Evolutionary conservation across 257 asterid genomes (phyloP).

Genomic region (Salvia miltiorrhiza): DNA sequence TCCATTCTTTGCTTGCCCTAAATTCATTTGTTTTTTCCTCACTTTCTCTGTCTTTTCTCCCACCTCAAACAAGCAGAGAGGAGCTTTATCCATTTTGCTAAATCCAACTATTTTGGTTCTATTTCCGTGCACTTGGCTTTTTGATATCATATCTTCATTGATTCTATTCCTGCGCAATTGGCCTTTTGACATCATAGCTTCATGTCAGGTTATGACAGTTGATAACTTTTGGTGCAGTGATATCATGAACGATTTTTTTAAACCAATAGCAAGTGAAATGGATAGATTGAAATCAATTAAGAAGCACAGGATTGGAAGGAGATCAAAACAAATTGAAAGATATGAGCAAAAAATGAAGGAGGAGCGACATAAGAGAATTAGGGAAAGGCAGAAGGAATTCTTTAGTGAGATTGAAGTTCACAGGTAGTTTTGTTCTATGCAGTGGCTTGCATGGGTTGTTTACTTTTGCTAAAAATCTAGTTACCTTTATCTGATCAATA

Average conservation of each 20-base stretch:
- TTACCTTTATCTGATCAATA: slow-evolving; percentile 10
- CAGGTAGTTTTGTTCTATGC: slow-evolving; percentile 48
- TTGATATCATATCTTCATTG: slow-evolving; percentile 7
- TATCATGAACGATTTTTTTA: slow-evolving; percentile 75
- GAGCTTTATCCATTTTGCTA: background rate
- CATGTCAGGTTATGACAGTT: slow-evolving; percentile 21
- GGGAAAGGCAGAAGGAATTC: slow-evolving; percentile 97
- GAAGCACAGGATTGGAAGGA: slow-evolving; percentile 96
- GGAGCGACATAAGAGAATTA: slow-evolving; percentile 92
- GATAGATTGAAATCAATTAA: slow-evolving; percentile 84
- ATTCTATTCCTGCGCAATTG: slow-evolving; percentile 6
- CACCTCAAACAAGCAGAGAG: background rate
- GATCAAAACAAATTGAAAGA: slow-evolving; percentile 92
- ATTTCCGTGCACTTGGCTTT: background rate
- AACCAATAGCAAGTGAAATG: slow-evolving; percentile 75
- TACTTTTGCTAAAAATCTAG: slow-evolving; percentile 19
- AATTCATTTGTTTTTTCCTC: background rate
- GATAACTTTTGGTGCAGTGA: slow-evolving; percentile 54
- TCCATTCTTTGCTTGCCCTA: slow-evolving; percentile 19
- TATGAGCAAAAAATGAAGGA: slow-evolving; percentile 98
- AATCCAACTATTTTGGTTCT: slow-evolving; percentile 14
- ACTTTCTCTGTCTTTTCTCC: background rate
- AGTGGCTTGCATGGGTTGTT: slow-evolving; percentile 5
- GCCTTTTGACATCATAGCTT: slow-evolving; percentile 8
- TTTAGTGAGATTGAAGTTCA: slow-evolving; percentile 92